A percentile compares a stretch with the other conserved stretches of the same genome.
Evolutionary conservation across 1,139 yeast genomes (phyloP).

Genomic region (Williopsis jadinii): DNA sequence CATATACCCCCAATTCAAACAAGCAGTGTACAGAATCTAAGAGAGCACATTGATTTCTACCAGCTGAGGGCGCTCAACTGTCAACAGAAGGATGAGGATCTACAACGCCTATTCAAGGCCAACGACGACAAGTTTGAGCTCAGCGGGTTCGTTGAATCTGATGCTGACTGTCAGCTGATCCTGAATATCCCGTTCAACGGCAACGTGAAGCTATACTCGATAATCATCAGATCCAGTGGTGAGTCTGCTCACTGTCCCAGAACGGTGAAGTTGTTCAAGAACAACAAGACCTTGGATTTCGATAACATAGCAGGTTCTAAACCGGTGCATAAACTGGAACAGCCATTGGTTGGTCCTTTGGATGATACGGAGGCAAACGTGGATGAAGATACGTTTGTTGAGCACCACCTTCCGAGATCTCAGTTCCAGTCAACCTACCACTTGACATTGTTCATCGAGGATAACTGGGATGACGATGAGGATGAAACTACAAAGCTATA

Average conservation of each 20-base stretch:
- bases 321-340: conserved; percentile 48
- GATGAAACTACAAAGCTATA: conserved; percentile 56
- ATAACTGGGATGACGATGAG: conserved; percentile 51
- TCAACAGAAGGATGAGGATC: conserved; percentile 42
- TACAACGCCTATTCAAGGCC: conserved; percentile 47
- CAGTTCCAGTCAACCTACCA: conserved; percentile 65
- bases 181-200: conserved; percentile 76
- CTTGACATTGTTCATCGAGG: conserved; percentile 59
- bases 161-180: conserved; percentile 76
- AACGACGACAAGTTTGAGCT: conserved; percentile 33
- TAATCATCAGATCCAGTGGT: conserved; percentile 62
- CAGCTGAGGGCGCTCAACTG: conserved; percentile 63
- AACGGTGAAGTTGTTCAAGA: conserved; percentile 65
- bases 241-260: conserved; percentile 57
- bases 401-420: conserved; percentile 75
- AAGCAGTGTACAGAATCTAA: conserved; percentile 59
- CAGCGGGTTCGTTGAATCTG: conserved; percentile 52
- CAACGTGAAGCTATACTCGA: conserved; percentile 64
- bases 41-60: conserved; percentile 51
- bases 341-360: conserved; percentile 56
- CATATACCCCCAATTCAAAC: conserved; percentile 71
- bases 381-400: conserved; percentile 54
- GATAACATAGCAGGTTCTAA: conserved; percentile 45
- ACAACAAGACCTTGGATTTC: conserved; percentile 64
- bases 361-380: conserved; percentile 24